phyloP scores from a whole-genome alignment of 176 grass and related monocot genomes.

The Zea luxurians region DNA sequence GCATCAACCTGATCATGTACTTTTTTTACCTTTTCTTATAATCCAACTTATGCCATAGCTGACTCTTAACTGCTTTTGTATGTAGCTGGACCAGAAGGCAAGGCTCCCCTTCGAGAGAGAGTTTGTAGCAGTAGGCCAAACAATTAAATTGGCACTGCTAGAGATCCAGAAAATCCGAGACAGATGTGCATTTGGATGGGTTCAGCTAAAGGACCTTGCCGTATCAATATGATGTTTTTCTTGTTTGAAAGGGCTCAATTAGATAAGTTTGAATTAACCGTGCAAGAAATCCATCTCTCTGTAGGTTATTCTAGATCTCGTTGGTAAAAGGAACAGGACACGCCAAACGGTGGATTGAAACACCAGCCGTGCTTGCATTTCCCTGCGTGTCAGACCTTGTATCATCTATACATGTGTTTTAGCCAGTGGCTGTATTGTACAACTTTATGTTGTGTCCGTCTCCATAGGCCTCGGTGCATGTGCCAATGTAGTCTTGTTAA shows the following conservation, averaged over 20 bases:
- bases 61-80: slow-evolving; percentile 36
- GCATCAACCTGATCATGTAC: background rate
- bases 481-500: no score
- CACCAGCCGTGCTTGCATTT: no score
- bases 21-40: slow-evolving; percentile 1
- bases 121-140: slow-evolving; percentile 51
- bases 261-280: slow-evolving; percentile 25
- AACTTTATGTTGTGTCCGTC: no score
- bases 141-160: slow-evolving; percentile 50
- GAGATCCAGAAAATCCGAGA: slow-evolving; percentile 82
- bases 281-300: background rate
- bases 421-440: no score
- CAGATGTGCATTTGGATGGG: slow-evolving; percentile 82
- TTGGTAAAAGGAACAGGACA: no score
- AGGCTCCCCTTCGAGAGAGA: slow-evolving; percentile 64
- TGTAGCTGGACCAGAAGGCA: slow-evolving; percentile 77
- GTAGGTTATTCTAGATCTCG: no score
- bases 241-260: slow-evolving; percentile 24
- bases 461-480: no score
- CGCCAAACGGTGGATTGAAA: no score
- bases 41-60: background rate
- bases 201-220: slow-evolving; percentile 63
- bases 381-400: no score
- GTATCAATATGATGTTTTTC: slow-evolving; percentile 57
- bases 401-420: no score